Evolutionary conservation across 345 rosid species (phyloP).

Genomic region (Gossypium ekmanianum): DNA sequence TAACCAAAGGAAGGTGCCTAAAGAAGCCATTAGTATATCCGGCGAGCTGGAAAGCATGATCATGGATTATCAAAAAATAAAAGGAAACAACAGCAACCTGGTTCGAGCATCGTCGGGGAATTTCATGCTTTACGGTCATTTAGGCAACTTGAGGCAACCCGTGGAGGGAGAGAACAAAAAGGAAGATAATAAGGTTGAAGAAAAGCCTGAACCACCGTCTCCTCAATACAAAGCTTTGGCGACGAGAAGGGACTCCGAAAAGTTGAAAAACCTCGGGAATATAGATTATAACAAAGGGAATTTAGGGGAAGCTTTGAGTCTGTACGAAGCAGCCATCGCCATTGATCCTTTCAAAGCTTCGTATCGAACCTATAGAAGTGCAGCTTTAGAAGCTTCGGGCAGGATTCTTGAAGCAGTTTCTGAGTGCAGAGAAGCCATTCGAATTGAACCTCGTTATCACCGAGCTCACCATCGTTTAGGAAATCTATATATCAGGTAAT

Average conservation of each 20-base stretch:
- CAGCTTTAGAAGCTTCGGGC: not conserved
- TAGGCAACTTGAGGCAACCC: not conserved
- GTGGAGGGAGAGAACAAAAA: not conserved
- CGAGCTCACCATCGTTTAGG: not conserved
- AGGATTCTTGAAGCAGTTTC: not conserved
- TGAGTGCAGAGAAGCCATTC: not conserved
- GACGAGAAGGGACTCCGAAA: not conserved
- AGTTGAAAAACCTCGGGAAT: not conserved
- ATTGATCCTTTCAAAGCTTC: not conserved
- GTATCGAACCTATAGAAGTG: not conserved
- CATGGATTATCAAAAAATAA: not conserved
- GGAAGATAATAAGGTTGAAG: not conserved
- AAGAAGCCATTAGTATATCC: not conserved
- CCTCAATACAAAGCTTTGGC: not conserved
- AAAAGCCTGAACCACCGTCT: not conserved
- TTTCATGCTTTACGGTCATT: constrained; percentile 1
- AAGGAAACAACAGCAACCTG: not conserved
- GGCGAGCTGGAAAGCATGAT: constrained; percentile 3
- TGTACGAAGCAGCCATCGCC: not conserved
- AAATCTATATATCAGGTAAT: not conserved
- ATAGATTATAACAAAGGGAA: not conserved
- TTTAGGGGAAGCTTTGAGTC: not conserved
- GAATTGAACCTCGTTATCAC: not conserved
- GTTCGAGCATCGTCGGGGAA: constrained; percentile 3
- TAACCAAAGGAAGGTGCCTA: not conserved